Conservation (phyloP, 768 basidiomycete species). For the Rossbeevera mucosa region DNA sequence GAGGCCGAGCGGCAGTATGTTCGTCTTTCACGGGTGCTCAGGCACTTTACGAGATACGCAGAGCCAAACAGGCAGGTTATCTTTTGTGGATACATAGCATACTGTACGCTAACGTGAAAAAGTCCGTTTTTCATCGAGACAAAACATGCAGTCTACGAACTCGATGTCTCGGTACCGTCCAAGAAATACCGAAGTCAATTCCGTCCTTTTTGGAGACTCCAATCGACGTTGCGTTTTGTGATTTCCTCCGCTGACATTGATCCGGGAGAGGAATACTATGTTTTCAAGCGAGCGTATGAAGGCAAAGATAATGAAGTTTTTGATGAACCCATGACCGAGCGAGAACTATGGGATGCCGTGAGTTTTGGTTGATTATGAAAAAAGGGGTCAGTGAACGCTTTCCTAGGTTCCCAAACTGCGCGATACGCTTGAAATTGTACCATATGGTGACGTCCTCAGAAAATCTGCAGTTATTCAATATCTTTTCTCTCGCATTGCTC, state of each 20-base stretch:
- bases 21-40: slow-evolving; percentile 42
- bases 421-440: slow-evolving; percentile 20
- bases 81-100: slow-evolving; percentile 1
- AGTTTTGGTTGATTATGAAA: neutral
- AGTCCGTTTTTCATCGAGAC: slow-evolving; percentile 70
- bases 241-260: slow-evolving; percentile 27
- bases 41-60: slow-evolving; percentile 49
- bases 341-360: slow-evolving; percentile 28
- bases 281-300: slow-evolving; percentile 35
- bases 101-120: neutral
- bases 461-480: slow-evolving; percentile 17
- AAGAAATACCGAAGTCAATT: slow-evolving; percentile 40
- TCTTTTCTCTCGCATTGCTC: slow-evolving; percentile 13
- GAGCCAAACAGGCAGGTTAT: slow-evolving; percentile 46
- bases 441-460: slow-evolving; percentile 17
- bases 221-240: slow-evolving; percentile 48
- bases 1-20: slow-evolving; percentile 38
- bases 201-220: slow-evolving; percentile 46
- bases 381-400: neutral
- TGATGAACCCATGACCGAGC: slow-evolving; percentile 14
- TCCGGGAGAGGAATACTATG: slow-evolving; percentile 26
- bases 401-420: slow-evolving; percentile 21
- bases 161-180: slow-evolving; percentile 40
- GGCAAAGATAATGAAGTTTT: slow-evolving; percentile 12
- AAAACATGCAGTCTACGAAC: slow-evolving; percentile 56